phyloP scores from a whole-genome alignment of 768 basidiomycete genomes.

The Russula vinacea region DNA sequence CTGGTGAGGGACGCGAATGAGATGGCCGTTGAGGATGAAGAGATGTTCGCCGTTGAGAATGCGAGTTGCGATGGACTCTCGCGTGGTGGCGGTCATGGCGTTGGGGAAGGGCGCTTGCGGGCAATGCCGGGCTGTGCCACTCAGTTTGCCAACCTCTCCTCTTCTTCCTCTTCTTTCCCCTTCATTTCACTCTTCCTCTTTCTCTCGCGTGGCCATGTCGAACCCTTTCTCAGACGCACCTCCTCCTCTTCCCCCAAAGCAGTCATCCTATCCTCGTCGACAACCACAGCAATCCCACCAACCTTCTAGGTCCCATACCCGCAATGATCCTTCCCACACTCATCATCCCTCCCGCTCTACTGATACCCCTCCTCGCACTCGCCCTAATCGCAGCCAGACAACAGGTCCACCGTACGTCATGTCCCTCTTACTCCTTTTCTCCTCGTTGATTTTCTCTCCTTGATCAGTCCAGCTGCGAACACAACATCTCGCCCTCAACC shows the following conservation, averaged over 20 bases:
- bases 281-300: constrained; percentile 26
- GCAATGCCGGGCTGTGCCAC: neutral
- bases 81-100: constrained; percentile 24
- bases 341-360: constrained; percentile 56
- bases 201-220: constrained; percentile 22
- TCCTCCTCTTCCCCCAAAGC: constrained; percentile 40
- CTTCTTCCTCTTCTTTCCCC: neutral
- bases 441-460: constrained; percentile 19
- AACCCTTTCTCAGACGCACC: constrained; percentile 30
- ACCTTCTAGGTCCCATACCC: constrained; percentile 29
- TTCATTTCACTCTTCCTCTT: neutral
- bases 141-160: neutral
- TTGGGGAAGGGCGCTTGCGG: neutral
- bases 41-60: constrained; percentile 75
- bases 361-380: constrained; percentile 44
- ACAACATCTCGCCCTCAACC: constrained; percentile 31
- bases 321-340: constrained; percentile 63
- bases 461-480: constrained; percentile 13
- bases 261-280: constrained; percentile 26
- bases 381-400: constrained; percentile 59
- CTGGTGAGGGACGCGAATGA: constrained; percentile 59
- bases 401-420: constrained; percentile 43
- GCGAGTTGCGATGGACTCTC: constrained; percentile 59
- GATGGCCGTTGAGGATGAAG: constrained; percentile 64
- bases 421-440: constrained; percentile 26